phyloP scores from a whole-genome alignment of 2,329 filamentous ascomycete species.

The Alternaria sp. region DNA sequence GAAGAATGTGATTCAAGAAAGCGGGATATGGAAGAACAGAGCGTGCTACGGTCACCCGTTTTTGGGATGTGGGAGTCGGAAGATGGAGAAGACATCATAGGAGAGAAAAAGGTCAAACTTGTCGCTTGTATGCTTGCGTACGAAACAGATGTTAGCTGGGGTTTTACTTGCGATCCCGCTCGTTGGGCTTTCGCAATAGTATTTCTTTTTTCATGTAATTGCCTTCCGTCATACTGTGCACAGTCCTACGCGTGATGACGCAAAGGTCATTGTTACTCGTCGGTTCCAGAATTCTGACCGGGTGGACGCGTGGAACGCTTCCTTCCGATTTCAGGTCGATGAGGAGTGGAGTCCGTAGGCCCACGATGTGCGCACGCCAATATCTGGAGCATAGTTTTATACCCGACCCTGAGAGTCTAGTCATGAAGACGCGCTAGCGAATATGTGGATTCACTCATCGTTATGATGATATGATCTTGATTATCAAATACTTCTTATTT shows the following conservation, averaged over 20 bases:
- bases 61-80: background rate
- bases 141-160: too few relatives aligned
- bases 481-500: slow-evolving; percentile 1
- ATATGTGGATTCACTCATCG: background rate
- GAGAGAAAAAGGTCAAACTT: too few relatives aligned
- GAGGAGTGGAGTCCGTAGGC: background rate
- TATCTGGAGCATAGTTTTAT: background rate
- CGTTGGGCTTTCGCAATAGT: too few relatives aligned
- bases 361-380: background rate
- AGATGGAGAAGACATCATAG: too few relatives aligned
- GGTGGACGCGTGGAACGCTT: background rate
- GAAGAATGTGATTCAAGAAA: too few relatives aligned
- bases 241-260: background rate
- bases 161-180: too few relatives aligned
- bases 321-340: background rate
- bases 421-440: background rate
- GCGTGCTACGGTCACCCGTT: too few relatives aligned
- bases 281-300: background rate
- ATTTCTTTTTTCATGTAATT: too few relatives aligned
- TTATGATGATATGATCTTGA: background rate
- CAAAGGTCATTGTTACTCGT: background rate
- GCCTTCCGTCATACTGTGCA: background rate
- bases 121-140: too few relatives aligned
- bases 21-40: too few relatives aligned
- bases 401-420: background rate